A percentile compares a stretch with the other conserved stretches of the same genome.
phyloP scores from a whole-genome alignment of 177 flowering plant species.

The Vitis hybrid region DNA sequence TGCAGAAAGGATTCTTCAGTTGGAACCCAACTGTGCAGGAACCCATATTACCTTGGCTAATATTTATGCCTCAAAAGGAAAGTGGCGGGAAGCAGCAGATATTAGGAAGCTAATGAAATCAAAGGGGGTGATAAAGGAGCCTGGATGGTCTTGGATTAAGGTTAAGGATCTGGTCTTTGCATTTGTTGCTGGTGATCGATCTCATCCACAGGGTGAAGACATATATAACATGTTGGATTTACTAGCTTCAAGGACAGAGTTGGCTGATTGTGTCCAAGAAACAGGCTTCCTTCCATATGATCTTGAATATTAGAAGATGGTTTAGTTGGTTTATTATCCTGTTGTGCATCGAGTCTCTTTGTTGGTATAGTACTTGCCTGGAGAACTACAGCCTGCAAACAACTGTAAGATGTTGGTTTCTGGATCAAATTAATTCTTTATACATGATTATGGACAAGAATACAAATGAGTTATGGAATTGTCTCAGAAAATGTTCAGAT shows the following conservation, averaged over 20 bases:
- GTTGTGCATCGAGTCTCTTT: neutral
- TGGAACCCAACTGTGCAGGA: slow-evolving; percentile 72
- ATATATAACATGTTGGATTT: slow-evolving; percentile 51
- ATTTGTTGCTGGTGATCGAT: slow-evolving; percentile 70
- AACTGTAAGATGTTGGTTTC: neutral
- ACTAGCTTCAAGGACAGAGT: slow-evolving; percentile 34
- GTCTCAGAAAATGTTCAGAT: too few species aligned
- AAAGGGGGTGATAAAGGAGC: slow-evolving; percentile 81
- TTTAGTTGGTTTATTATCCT: neutral
- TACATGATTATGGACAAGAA: too few species aligned
- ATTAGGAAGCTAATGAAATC: slow-evolving; percentile 69
- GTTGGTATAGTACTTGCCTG: neutral
- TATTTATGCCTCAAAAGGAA: slow-evolving; percentile 69
- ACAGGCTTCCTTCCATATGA: slow-evolving; percentile 14
- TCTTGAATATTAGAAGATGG: slow-evolving; percentile 11
- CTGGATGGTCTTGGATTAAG: slow-evolving; percentile 91
- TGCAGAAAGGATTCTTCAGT: slow-evolving; percentile 59
- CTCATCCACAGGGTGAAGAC: slow-evolving; percentile 60
- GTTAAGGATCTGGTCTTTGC: slow-evolving; percentile 57
- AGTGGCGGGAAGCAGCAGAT: slow-evolving; percentile 76
- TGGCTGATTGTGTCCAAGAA: slow-evolving; percentile 17
- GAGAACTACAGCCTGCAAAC: neutral
- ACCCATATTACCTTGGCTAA: slow-evolving; percentile 75
- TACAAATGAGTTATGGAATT: too few species aligned
- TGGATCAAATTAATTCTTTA: too few species aligned